These are phyloP conservation scores for Trapa incisa DNA, from an alignment of 345 rosid genomes.

Conservation along the genomic window DNA sequence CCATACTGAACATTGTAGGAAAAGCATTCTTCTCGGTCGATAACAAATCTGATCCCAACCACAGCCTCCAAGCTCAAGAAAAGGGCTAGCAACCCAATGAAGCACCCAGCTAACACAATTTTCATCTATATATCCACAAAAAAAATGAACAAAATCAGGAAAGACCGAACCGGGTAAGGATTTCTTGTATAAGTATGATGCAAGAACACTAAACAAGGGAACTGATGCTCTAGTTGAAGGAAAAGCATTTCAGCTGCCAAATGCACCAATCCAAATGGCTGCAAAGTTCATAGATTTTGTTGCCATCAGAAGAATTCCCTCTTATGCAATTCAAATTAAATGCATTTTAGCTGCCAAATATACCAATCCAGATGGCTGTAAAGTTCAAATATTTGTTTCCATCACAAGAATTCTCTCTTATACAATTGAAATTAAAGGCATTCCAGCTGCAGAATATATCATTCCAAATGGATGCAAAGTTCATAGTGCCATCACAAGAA, in stretches of 20 bases:
- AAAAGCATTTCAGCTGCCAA: not conserved
- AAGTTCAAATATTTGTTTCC: not conserved
- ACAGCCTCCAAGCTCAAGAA: slow-evolving; percentile 17
- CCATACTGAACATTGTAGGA: slow-evolving; percentile 50
- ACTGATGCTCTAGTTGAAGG: not conserved
- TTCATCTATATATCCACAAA: slow-evolving; percentile 7
- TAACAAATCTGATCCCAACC: slow-evolving; percentile 43
- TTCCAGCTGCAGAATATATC: no score
- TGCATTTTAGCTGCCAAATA: not conserved
- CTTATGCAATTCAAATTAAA: not conserved
- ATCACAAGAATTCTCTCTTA: no score
- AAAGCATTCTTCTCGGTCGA: slow-evolving; percentile 59
- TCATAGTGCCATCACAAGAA: no score
- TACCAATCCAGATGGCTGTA: not conserved
- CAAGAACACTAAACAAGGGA: not conserved
- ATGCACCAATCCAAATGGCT: not conserved
- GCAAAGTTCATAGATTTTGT: not conserved
- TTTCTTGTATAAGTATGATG: not conserved
- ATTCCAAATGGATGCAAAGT: no score
- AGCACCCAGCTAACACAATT: slow-evolving; percentile 3
- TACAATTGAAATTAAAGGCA: no score
- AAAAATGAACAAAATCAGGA: not conserved
- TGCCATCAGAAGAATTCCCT: no score
- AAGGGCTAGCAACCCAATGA: slow-evolving; percentile 23
- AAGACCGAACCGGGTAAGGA: not conserved